phyloP scores from a whole-genome alignment of 306 rosid species.

The Mimosa pudica region DNA sequence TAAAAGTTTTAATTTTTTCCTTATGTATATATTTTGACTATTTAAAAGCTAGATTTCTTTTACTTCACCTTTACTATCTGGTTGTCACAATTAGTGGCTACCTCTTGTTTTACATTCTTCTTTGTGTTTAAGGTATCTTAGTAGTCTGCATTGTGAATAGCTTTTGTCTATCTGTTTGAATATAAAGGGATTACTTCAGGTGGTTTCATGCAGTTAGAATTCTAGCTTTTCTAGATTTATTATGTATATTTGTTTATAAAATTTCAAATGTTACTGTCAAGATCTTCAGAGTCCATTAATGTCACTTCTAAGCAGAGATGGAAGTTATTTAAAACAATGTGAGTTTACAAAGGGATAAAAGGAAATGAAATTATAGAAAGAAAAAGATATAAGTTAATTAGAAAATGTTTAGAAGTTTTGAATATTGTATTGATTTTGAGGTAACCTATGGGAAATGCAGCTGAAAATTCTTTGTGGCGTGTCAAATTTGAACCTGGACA shows the following conservation, averaged over 20 bases:
- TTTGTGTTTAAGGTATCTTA: conserved; percentile 20
- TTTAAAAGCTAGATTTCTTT: conserved; percentile 6
- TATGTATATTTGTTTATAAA: neutral
- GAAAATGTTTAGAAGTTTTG: conserved; percentile 25
- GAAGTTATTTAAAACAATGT: conserved; percentile 16
- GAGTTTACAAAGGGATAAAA: conserved; percentile 7
- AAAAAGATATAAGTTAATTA: neutral
- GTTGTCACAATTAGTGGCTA: neutral
- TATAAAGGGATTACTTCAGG: neutral
- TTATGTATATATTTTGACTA: neutral
- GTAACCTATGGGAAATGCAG: conserved; percentile 15
- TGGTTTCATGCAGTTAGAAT: neutral
- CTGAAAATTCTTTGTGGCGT: conserved; percentile 1
- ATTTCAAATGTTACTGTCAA: neutral
- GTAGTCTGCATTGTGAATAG: neutral
- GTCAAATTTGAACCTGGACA: conserved; percentile 17
- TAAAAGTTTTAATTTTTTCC: neutral
- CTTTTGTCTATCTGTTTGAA: neutral
- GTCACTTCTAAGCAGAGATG: neutral
- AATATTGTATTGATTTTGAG: conserved; percentile 21
- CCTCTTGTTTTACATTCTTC: conserved; percentile 16
- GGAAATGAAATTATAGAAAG: neutral
- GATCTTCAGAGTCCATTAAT: conserved; percentile 8
- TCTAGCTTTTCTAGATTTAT: neutral
- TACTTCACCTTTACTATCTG: neutral